Evolutionary conservation across 768 basidiomycete genomes (phyloP).

Genomic region (Termitomyces sp.): DNA sequence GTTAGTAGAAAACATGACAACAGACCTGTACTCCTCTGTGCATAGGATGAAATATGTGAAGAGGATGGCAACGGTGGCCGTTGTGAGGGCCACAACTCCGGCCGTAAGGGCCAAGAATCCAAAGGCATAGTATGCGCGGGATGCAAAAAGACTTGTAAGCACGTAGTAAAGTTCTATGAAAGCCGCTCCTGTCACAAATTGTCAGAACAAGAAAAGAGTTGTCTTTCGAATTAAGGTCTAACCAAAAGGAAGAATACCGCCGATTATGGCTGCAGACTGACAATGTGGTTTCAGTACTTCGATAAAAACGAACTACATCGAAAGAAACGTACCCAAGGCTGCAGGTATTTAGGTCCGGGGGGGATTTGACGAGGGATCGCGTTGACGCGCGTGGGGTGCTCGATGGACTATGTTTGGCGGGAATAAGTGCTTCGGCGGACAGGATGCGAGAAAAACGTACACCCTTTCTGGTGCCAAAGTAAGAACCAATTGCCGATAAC

Average conservation of each 20-base stretch:
- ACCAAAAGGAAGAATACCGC: slow-evolving; percentile 92
- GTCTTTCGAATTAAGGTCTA: slow-evolving; percentile 14
- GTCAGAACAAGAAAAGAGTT: slow-evolving; percentile 2
- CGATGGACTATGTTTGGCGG: slow-evolving; percentile 53
- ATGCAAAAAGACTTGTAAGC: slow-evolving; percentile 87
- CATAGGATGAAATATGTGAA: slow-evolving; percentile 91
- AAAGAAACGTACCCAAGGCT: slow-evolving; percentile 59
- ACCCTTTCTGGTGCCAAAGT: slow-evolving; percentile 83
- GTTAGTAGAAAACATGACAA: background rate
- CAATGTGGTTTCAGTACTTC: background rate
- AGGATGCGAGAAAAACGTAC: slow-evolving; percentile 38
- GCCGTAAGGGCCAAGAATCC: slow-evolving; percentile 91
- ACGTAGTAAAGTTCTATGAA: slow-evolving; percentile 96
- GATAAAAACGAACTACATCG: background rate
- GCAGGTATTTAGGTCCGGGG: slow-evolving; percentile 78
- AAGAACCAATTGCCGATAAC: slow-evolving; percentile 81
- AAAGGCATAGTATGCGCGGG: slow-evolving; percentile 92
- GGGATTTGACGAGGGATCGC: slow-evolving; percentile 97
- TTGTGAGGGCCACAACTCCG: slow-evolving; percentile 77
- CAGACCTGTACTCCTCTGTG: slow-evolving; percentile 89
- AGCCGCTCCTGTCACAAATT: slow-evolving; percentile 64
- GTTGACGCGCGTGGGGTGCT: slow-evolving; percentile 86
- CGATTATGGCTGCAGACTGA: slow-evolving; percentile 71
- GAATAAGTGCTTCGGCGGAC: background rate
- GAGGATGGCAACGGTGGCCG: slow-evolving; percentile 86